phyloP scores from a whole-genome alignment of 78 protist genomes.

The Dictyostelium firmibasis region DNA sequence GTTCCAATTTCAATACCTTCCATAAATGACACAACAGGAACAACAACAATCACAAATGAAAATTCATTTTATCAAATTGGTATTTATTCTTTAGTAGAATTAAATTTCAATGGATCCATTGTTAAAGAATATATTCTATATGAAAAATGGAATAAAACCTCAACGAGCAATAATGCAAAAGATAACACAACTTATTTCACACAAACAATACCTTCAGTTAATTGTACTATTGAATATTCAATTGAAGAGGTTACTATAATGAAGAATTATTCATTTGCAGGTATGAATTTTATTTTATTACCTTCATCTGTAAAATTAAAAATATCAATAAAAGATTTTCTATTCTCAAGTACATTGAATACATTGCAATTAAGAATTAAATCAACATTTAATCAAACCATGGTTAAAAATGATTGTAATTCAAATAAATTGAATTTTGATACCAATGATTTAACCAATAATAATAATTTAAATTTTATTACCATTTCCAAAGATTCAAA shows the following conservation, averaged over 20 bases:
- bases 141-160: background rate
- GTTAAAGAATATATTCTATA: background rate
- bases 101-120: background rate
- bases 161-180: background rate
- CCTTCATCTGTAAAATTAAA: background rate
- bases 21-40: background rate
- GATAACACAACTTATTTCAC: background rate
- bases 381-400: background rate
- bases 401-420: too few relatives aligned
- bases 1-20: background rate
- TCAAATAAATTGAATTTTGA: too few relatives aligned
- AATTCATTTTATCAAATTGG: background rate
- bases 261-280: background rate
- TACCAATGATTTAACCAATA: too few relatives aligned
- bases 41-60: background rate
- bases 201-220: background rate
- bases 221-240: background rate
- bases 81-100: background rate
- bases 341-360: background rate
- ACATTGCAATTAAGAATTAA: background rate
- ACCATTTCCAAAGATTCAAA: background rate
- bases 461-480: background rate
- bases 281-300: background rate
- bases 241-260: background rate
- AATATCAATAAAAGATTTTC: background rate